Evolutionary conservation across 2,329 filamentous ascomycete genomes (phyloP), one percentile per base, ranked within the genome.

Genomic region (Didymella segeticola): DNA sequence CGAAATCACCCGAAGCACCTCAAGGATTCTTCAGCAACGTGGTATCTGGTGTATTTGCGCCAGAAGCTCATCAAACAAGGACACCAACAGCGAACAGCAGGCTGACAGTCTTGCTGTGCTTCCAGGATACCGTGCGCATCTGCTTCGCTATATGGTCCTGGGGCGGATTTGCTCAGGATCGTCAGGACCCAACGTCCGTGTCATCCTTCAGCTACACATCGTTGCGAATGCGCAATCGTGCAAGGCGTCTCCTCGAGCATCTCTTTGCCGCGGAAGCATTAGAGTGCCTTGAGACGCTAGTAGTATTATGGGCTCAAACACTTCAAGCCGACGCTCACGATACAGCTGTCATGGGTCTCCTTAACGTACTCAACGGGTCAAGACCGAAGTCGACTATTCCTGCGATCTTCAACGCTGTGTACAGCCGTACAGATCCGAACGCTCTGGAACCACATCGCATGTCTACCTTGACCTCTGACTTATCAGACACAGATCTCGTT

Each of bases 111-210:
- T 82, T 97, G 36, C 81, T 99, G n/a, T 96, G 93, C 10, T 96
- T 99, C 71, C 93, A 98, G 73, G 96, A 99, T 72, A 91, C 93
- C 1, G 91, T 98, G 53, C 86, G 91, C 20, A 90, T 96, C 43
- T 96, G 93, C 74, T 96, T 96, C 71, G 86, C 82, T 11, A 96
- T 99, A 46, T 99, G 96, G 95, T 90, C 90, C 0, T 99, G 95
- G 93, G 91, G 84, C 12, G 83, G 89, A 5, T 85, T 88, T 68
- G 83, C 83, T 2, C 79, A 79, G 23, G 86, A 88, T 64, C 65
- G 67, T 26, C 85, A 89, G 48, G 89, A 96, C 68, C 69, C 79
- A 1, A 82, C 83, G 25, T 93, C 89, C 14, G 82, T 82, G 5
- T 90, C 92, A 8, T 97, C 93, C 0, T 96, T 96, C 72, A 88